Conservation (phyloP, 768 basidiomycete species). For the Harrya chromipes region DNA sequence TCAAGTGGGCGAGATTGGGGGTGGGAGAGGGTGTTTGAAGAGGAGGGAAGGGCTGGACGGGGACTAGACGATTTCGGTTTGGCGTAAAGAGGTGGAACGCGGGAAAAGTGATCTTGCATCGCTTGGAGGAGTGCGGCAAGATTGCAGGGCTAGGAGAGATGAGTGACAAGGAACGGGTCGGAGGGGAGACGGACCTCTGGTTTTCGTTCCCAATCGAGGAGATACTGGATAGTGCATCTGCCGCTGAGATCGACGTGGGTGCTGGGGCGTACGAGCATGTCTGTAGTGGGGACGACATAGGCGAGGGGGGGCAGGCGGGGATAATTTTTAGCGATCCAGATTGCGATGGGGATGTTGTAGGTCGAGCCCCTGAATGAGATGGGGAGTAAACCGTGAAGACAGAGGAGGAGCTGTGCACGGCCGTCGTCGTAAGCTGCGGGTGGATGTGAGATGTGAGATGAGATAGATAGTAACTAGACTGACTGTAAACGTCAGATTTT, state of each 20-base stretch:
- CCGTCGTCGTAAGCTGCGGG: conserved; percentile 87
- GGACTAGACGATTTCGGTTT: conserved; percentile 50
- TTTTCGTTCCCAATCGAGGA: conserved; percentile 77
- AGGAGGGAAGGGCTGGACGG: conserved; percentile 20
- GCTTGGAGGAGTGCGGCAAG: conserved; percentile 71
- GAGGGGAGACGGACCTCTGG: conserved; percentile 45
- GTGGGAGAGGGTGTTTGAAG: conserved; percentile 10
- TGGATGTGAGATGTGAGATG: conserved; percentile 1
- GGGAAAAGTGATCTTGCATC: conserved; percentile 80
- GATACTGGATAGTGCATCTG: conserved; percentile 63
- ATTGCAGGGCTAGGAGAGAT: conserved; percentile 60
- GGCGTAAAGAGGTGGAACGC: conserved; percentile 85
- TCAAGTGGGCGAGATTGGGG: too few species aligned
- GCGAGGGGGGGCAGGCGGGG: conserved; percentile 78
- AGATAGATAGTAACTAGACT: conserved; percentile 18
- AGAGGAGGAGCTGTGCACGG: conserved; percentile 86
- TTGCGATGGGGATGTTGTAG: conserved; percentile 91
- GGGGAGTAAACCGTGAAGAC: conserved; percentile 87
- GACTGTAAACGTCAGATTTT: conserved; percentile 80
- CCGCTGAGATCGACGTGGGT: conserved; percentile 80
- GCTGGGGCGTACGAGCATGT: conserved; percentile 84
- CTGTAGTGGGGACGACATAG: conserved; percentile 88
- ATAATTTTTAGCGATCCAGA: conserved; percentile 87
- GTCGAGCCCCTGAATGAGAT: conserved; percentile 70
- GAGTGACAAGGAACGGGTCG: conserved; percentile 1